phyloP scores from a whole-genome alignment of 148 eudicot species.

The Arbutus unedo region DNA sequence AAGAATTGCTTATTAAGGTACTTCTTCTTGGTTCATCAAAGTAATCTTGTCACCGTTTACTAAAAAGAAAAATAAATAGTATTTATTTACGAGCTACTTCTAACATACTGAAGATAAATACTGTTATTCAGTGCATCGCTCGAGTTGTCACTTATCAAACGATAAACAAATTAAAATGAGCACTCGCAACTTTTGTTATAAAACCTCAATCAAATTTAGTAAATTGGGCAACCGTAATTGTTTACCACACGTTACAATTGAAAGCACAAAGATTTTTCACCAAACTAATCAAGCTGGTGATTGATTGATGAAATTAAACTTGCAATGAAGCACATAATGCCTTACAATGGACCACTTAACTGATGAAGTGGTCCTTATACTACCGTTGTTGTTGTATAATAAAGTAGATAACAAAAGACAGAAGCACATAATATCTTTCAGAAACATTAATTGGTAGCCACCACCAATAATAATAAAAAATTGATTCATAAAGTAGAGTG shows the following conservation, averaged over 20 bases:
- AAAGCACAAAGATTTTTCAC: background rate
- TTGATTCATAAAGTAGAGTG: background rate
- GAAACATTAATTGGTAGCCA: constrained; percentile 5
- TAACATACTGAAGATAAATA: too few species aligned
- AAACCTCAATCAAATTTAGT: too few species aligned
- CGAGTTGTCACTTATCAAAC: too few species aligned
- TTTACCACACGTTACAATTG: background rate
- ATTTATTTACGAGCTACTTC: too few species aligned
- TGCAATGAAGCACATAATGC: background rate
- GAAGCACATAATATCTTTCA: background rate
- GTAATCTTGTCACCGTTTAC: too few species aligned
- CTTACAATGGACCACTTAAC: constrained; percentile 9
- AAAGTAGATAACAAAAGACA: background rate
- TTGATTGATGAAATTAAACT: constrained; percentile 4
- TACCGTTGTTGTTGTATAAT: background rate
- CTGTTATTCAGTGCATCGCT: too few species aligned
- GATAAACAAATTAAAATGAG: too few species aligned
- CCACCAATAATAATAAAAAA: background rate
- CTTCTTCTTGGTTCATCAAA: too few species aligned
- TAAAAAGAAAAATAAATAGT: too few species aligned
- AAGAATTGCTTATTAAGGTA: too few species aligned
- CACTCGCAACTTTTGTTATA: too few species aligned
- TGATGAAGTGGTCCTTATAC: constrained; percentile 15
- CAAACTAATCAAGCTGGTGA: constrained; percentile 11
- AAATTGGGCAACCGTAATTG: too few species aligned